Percentiles rank a stretch among this genome's conserved stretches.
These are phyloP conservation scores for Euphorbia pulcherrima DNA, from an alignment of 345 rosid species.

Conservation along the genomic window DNA sequence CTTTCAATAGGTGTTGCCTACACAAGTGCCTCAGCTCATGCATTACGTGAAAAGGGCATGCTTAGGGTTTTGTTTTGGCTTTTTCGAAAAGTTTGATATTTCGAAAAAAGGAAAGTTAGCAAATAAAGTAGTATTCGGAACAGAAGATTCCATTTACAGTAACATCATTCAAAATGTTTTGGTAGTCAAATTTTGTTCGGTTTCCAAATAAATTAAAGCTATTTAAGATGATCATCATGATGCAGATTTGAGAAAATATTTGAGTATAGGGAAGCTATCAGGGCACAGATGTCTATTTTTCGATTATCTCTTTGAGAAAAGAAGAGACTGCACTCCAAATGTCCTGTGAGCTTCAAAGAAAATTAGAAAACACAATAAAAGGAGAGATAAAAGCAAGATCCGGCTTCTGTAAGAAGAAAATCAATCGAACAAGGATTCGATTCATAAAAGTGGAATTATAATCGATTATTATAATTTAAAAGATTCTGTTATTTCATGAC, in stretches of 20 bases:
- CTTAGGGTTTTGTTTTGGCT: neutral
- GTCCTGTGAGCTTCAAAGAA: too few species aligned
- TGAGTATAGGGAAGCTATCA: neutral
- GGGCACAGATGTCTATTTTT: neutral
- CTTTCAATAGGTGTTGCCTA: neutral
- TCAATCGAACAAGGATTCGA: too few species aligned
- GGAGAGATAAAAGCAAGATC: too few species aligned
- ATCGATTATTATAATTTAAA: too few species aligned
- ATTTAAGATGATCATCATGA: neutral
- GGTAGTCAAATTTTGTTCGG: neutral
- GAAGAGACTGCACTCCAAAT: too few species aligned
- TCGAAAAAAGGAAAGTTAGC: neutral
- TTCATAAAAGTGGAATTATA: too few species aligned
- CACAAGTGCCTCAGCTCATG: neutral
- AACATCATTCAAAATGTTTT: neutral
- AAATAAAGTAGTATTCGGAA: neutral
- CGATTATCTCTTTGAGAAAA: neutral
- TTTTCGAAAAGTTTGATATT: neutral
- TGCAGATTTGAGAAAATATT: neutral
- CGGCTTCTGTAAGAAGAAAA: too few species aligned
- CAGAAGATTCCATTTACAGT: neutral
- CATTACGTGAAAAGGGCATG: neutral
- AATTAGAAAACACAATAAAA: too few species aligned
- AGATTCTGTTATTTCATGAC: too few species aligned
- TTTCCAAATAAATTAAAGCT: neutral